These are phyloP conservation scores for Suhomyces bokatorum DNA, from an alignment of 1,139 yeast species.

Conservation along the genomic window DNA sequence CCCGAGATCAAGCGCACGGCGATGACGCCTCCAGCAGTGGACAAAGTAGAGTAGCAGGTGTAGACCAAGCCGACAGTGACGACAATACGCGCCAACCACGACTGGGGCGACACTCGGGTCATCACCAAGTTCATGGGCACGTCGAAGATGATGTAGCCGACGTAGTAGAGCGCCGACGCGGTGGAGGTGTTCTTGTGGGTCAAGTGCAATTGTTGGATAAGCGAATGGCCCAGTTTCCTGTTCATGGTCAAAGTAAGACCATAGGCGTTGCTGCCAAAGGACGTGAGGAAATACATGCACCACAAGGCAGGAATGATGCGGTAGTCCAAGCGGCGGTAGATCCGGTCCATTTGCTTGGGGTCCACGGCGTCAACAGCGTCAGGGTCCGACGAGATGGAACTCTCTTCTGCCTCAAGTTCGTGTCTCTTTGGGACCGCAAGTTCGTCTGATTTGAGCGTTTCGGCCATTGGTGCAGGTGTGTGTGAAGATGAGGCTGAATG, in stretches of 20 bases:
- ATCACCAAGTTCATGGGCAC: slow-evolving; percentile 84
- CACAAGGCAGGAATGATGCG: slow-evolving; percentile 83
- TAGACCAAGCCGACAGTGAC: slow-evolving; percentile 76
- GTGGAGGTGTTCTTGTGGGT: slow-evolving; percentile 61
- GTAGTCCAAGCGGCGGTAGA: slow-evolving; percentile 65
- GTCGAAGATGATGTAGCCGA: slow-evolving; percentile 80
- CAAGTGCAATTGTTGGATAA: slow-evolving; percentile 52
- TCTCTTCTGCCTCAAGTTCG: slow-evolving; percentile 7
- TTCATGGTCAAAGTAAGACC: slow-evolving; percentile 87
- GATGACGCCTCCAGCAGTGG: slow-evolving; percentile 57
- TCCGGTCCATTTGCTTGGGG: slow-evolving; percentile 47
- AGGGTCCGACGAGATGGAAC: slow-evolving; percentile 3
- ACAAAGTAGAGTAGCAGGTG: slow-evolving; percentile 65
- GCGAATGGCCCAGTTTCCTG: slow-evolving; percentile 58
- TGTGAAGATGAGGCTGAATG: too few species aligned
- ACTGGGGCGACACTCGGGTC: slow-evolving; percentile 83
- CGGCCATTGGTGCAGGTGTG: neutral
- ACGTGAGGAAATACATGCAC: slow-evolving; percentile 75
- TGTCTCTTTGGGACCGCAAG: neutral
- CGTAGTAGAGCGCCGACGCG: slow-evolving; percentile 80
- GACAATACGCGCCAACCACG: slow-evolving; percentile 81
- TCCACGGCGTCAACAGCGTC: slow-evolving; percentile 6
- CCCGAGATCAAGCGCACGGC: slow-evolving; percentile 79
- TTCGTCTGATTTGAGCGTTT: neutral
- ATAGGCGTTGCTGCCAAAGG: slow-evolving; percentile 76